Percentiles rank a stretch among this genome's conserved stretches.
phyloP scores from a whole-genome alignment of 1,284 basidiomycete species.

The Cutaneotrichosporon spelunceum region DNA sequence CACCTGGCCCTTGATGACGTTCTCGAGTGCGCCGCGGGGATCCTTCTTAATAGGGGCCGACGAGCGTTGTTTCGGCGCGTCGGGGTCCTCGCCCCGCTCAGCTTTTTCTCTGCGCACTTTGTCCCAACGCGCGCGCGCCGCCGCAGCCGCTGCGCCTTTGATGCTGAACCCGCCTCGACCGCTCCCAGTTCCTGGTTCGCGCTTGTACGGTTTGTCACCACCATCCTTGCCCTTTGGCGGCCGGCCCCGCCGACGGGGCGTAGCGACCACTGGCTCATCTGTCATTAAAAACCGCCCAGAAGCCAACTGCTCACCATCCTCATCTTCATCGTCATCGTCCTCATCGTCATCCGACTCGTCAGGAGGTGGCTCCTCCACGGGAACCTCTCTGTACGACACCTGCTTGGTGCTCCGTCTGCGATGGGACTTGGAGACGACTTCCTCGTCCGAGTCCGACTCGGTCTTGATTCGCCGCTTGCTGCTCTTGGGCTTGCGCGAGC shows the following conservation, averaged over 20 bases:
- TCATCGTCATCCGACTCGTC: slow-evolving; percentile 25
- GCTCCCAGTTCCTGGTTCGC: slow-evolving; percentile 37
- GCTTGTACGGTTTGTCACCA: slow-evolving; percentile 29
- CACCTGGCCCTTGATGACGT: slow-evolving; percentile 24
- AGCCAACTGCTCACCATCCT: slow-evolving; percentile 2
- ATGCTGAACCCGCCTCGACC: slow-evolving; percentile 47
- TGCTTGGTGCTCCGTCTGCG: slow-evolving; percentile 26
- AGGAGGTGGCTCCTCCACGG: slow-evolving; percentile 20
- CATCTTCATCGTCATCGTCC: slow-evolving; percentile 15
- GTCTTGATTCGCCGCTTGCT: slow-evolving; percentile 7
- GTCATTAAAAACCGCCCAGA: slow-evolving; percentile 7
- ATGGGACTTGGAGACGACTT: slow-evolving; percentile 14
- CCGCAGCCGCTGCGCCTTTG: slow-evolving; percentile 48
- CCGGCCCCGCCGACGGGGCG: slow-evolving; percentile 13
- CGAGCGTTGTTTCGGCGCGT: slow-evolving; percentile 16
- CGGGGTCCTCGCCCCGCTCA: slow-evolving; percentile 43
- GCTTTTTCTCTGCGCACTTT: slow-evolving; percentile 42
- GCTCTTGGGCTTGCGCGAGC: slow-evolving; percentile 17
- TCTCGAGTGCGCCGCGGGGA: slow-evolving; percentile 29
- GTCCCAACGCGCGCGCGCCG: slow-evolving; percentile 47
- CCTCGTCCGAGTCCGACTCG: slow-evolving; percentile 23
- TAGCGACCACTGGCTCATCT: slow-evolving; percentile 19
- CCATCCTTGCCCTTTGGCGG: slow-evolving; percentile 16
- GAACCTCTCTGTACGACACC: slow-evolving; percentile 30
- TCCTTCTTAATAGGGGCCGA: slow-evolving; percentile 19